Evolutionary conservation across 2,329 filamentous ascomycete species (phyloP).

Genomic region (Aspergillus chevalieri): DNA sequence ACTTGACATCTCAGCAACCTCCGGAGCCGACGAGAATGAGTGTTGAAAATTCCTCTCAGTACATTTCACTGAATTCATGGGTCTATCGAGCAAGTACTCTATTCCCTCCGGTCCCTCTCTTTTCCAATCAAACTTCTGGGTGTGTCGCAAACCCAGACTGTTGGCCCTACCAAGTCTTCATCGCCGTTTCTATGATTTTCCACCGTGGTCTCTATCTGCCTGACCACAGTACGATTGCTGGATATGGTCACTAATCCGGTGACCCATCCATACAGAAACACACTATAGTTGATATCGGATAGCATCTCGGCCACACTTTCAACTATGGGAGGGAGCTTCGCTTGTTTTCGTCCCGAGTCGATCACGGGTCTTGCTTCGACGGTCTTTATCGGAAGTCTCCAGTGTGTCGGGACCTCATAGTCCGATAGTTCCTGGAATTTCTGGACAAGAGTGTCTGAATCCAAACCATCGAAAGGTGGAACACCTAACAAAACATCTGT

Average conservation of each 20-base stretch:
- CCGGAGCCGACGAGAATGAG: neutral
- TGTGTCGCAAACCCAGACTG: slow-evolving; percentile 60
- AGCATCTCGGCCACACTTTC: slow-evolving; percentile 43
- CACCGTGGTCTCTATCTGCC: slow-evolving; percentile 56
- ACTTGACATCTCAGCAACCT: no score
- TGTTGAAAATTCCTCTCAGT: neutral
- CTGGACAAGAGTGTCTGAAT: slow-evolving; percentile 26
- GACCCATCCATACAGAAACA: slow-evolving; percentile 68
- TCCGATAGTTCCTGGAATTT: slow-evolving; percentile 45
- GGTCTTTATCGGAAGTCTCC: slow-evolving; percentile 56
- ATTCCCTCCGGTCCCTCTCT: slow-evolving; percentile 45
- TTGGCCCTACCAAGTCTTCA: slow-evolving; percentile 51
- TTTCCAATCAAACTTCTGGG: slow-evolving; percentile 63
- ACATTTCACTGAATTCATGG: neutral
- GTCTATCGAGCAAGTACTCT: slow-evolving; percentile 4
- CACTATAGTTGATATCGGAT: slow-evolving; percentile 59
- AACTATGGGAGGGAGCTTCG: slow-evolving; percentile 42
- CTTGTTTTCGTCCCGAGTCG: slow-evolving; percentile 21
- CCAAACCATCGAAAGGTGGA: slow-evolving; percentile 28
- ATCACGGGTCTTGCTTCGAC: slow-evolving; percentile 45
- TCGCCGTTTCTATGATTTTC: slow-evolving; percentile 46
- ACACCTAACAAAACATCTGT: slow-evolving; percentile 54
- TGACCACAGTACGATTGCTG: slow-evolving; percentile 62
- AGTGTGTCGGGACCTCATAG: slow-evolving; percentile 48
- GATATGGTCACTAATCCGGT: slow-evolving; percentile 60